Evolutionary conservation across 208 protist genomes (phyloP), one percentile per base, ranked within the genome.

Genomic region (Endotrypanum monterogeii): DNA sequence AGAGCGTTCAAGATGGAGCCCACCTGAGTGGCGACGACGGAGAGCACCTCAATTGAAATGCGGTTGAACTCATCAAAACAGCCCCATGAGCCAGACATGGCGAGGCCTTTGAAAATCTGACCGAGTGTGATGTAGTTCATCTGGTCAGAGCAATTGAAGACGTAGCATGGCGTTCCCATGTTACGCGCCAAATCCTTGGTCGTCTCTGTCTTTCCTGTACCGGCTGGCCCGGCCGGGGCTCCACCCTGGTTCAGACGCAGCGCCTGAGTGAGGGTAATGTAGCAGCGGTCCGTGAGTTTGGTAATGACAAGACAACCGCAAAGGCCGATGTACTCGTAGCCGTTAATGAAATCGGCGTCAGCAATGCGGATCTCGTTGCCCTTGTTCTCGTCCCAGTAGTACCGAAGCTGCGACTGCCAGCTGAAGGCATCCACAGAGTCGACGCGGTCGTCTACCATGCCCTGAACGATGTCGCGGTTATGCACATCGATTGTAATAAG

Each of bases 401-500:
- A 99, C 3, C 98, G 96, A 52, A 99, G 87, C 91, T 99, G 98
- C 11, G 92, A 98, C 86, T 99, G 97, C 99, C 99, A 99, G 70
- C 88, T 96, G 85, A 99, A 99, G 55, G 89, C 82, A 83, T 96
- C 93, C 9, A 85, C 89, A 14, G 93, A 91, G 75, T 98, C 97
- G 54, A 95, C 84, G 83, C 99, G 99, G 55, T 98, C 96, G 70
- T 98, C 95, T 37, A 98, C 91, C 88, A 98, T 96, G 74, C 73
- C 86, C 71, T 96, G 89, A 55, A 98, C 94, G 76, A 98, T 97
- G 82, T 98, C 96, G 78, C 96, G 91, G 75, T 95, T 97, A 80
- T 99, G 98, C 52, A 99, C 98, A 80, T 99, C 98, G 67, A 99
- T 98, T 11, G 98, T 99, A 82, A 99, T 99, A 32, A 99, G 87